A percentile compares a stretch with the other conserved stretches of the same genome.
phyloP scores from a whole-genome alignment of 257 asterid species.

The Jacaranda copaia region DNA sequence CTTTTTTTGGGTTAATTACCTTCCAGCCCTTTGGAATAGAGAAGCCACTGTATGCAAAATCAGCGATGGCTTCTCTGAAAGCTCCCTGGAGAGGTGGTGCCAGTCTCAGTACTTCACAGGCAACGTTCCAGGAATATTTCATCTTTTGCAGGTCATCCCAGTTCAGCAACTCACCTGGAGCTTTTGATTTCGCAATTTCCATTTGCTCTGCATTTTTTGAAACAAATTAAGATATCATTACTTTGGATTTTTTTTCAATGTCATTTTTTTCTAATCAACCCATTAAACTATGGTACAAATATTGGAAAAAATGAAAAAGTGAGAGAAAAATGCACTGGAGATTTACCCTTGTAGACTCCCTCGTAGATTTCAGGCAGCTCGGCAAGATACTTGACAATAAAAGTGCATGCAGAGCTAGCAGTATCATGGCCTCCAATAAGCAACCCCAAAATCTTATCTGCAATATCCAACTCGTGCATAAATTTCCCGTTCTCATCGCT shows the following conservation, averaged over 20 bases:
- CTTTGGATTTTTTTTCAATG: no score
- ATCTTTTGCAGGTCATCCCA: constrained; percentile 50
- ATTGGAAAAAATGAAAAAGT: neutral
- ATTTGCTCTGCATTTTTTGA: constrained; percentile 41
- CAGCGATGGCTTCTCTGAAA: constrained; percentile 47
- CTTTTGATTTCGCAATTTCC: constrained; percentile 41
- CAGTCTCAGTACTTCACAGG: constrained; percentile 42
- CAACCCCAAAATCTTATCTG: constrained; percentile 42
- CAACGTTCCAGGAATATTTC: constrained; percentile 54
- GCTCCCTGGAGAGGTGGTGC: constrained; percentile 46
- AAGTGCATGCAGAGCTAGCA: constrained; percentile 42
- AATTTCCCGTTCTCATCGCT: constrained; percentile 47
- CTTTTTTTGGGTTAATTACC: constrained; percentile 10
- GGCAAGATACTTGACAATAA: constrained; percentile 41
- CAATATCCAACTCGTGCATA: constrained; percentile 46
- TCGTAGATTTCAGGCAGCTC: constrained; percentile 40
- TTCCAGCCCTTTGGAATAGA: constrained; percentile 55
- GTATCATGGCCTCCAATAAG: constrained; percentile 43
- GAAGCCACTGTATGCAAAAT: constrained; percentile 42
- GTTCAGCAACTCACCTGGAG: constrained; percentile 36
- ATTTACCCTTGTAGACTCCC: constrained; percentile 34
- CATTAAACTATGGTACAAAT: neutral
- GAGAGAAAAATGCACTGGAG: neutral
- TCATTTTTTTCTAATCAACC: neutral
- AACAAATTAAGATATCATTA: neutral